phyloP scores from a whole-genome alignment of 1,284 basidiomycete genomes.

The Fomes fomentarius region DNA sequence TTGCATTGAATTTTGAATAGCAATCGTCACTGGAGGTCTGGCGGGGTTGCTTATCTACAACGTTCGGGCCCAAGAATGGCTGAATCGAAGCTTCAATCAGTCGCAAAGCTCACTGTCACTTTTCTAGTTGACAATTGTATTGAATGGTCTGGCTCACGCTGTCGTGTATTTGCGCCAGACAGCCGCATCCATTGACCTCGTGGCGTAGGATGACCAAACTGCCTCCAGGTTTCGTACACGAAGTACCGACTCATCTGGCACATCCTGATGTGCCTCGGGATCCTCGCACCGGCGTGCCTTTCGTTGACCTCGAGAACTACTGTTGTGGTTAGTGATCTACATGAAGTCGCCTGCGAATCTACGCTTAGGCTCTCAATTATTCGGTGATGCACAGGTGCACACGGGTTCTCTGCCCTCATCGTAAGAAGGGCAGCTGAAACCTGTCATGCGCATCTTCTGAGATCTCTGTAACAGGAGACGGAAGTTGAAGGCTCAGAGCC shows the following conservation, averaged over 20 bases:
- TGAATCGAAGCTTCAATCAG: conserved; percentile 28
- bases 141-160: conserved; percentile 66
- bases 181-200: too few relatives aligned
- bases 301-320: conserved; percentile 74
- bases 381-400: conserved; percentile 57
- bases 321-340: conserved; percentile 65
- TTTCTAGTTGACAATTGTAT: conserved; percentile 79
- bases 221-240: conserved; percentile 78
- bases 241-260: conserved; percentile 64
- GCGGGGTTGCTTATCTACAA: too few relatives aligned
- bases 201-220: conserved; percentile 78
- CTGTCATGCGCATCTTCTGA: not conserved
- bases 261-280: conserved; percentile 54
- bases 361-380: not conserved
- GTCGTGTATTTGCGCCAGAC: too few relatives aligned
- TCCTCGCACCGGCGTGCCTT: conserved; percentile 59
- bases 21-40: too few relatives aligned
- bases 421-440: conserved; percentile 42
- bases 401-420: conserved; percentile 80
- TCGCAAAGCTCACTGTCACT: conserved; percentile 59
- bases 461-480: conserved; percentile 30
- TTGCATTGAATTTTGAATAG: too few relatives aligned
- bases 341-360: not conserved
- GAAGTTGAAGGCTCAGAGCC: conserved; percentile 39
- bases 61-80: too few relatives aligned